Evolutionary conservation across 2,329 filamentous ascomycete genomes (phyloP).

Genomic region (Hypoxylon sp.): DNA sequence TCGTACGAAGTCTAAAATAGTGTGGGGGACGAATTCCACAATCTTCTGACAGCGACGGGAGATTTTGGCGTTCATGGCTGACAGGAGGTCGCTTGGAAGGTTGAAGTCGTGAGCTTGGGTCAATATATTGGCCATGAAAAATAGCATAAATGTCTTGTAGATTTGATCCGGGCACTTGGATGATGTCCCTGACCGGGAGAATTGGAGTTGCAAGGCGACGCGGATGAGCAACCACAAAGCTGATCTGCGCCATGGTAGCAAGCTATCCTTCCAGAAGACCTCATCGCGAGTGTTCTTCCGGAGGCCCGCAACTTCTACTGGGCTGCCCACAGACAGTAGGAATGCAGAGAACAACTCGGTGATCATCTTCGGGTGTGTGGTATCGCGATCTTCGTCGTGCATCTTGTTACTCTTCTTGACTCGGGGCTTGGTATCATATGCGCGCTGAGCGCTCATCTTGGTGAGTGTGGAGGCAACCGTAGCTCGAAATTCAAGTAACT

Average conservation of each 20-base stretch:
- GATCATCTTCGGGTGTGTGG: conserved; percentile 63
- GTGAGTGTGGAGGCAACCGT: conserved; percentile 40
- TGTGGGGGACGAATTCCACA: not conserved
- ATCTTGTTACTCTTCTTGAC: conserved; percentile 54
- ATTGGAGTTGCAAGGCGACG: conserved; percentile 62
- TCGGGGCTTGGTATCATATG: conserved; percentile 32
- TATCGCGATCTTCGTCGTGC: conserved; percentile 61
- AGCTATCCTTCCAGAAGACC: conserved; percentile 58
- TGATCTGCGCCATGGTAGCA: conserved; percentile 57
- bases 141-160: conserved; percentile 69
- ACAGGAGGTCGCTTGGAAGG: conserved; percentile 51
- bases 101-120: conserved; percentile 41
- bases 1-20: not conserved
- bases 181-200: conserved; percentile 23
- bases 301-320: conserved; percentile 53
- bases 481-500: conserved; percentile 33
- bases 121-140: conserved; percentile 59
- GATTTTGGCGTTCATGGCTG: conserved; percentile 62
- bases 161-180: not conserved
- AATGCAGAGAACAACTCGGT: conserved; percentile 64
- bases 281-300: conserved; percentile 67
- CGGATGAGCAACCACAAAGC: conserved; percentile 70
- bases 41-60: conserved; percentile 61
- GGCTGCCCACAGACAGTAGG: conserved; percentile 58
- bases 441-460: conserved; percentile 43